Conservation (phyloP, 2,329 filamentous ascomycete species). For the Cladophialophora psammophila region DNA sequence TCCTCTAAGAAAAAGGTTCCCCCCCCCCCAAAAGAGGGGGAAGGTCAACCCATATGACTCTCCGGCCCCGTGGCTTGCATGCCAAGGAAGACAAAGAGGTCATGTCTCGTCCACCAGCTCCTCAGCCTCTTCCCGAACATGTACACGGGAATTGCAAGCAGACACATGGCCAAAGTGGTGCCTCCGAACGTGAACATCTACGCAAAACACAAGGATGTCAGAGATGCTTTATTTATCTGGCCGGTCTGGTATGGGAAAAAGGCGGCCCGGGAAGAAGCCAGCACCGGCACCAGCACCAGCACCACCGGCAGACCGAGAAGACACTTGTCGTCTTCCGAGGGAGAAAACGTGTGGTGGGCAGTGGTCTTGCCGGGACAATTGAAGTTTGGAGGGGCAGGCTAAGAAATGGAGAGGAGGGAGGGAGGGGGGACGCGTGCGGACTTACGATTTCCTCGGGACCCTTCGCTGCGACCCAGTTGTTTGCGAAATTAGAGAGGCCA, state of each 20-base stretch:
- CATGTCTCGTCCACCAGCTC: conserved; percentile 36
- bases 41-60: conserved; percentile 28
- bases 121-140: conserved; percentile 40
- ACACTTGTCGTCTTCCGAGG: no score
- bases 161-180: conserved; percentile 39
- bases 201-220: neutral
- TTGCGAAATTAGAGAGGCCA: conserved; percentile 42
- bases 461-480: conserved; percentile 41
- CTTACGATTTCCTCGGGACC: conserved; percentile 39
- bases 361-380: neutral
- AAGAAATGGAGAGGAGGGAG: neutral
- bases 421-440: neutral
- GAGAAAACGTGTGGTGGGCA: no score
- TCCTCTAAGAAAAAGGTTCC: neutral
- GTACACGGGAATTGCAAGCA: conserved; percentile 41
- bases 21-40: no score
- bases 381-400: neutral
- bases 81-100: conserved; percentile 33
- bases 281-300: no score
- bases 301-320: no score
- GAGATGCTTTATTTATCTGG: no score
- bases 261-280: no score
- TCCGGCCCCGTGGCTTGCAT: conserved; percentile 34
- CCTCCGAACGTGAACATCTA: conserved; percentile 43
- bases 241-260: no score